Conservation (phyloP, 1,284 basidiomycete genomes). For the Megacollybia platyphylla region DNA sequence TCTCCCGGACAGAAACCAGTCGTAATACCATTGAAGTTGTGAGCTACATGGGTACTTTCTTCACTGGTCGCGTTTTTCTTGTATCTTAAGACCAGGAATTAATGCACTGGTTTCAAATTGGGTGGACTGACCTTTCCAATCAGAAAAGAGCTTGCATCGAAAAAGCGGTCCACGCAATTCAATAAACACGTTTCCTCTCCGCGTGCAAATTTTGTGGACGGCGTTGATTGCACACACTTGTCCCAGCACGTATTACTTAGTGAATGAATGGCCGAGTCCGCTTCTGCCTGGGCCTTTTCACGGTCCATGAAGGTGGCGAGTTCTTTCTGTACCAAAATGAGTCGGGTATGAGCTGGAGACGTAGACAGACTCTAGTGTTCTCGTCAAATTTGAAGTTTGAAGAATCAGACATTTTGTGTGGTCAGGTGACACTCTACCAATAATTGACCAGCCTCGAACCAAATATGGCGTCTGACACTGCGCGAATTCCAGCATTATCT, state of each 20-base stretch:
- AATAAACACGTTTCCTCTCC: slow-evolving; percentile 76
- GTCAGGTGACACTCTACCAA: neutral
- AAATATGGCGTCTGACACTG: neutral
- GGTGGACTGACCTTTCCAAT: slow-evolving; percentile 52
- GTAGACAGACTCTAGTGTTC: slow-evolving; percentile 50
- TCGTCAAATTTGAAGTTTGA: slow-evolving; percentile 52
- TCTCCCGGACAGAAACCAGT: slow-evolving; percentile 16
- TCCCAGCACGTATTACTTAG: slow-evolving; percentile 81
- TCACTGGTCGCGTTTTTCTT: slow-evolving; percentile 62
- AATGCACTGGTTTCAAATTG: slow-evolving; percentile 9
- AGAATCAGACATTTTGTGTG: neutral
- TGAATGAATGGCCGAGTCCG: slow-evolving; percentile 60
- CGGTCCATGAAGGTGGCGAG: slow-evolving; percentile 75
- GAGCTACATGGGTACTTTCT: slow-evolving; percentile 36
- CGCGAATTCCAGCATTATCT: neutral
- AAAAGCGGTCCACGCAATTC: slow-evolving; percentile 91
- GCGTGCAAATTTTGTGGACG: slow-evolving; percentile 76
- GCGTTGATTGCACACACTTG: slow-evolving; percentile 84
- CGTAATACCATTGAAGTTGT: slow-evolving; percentile 49
- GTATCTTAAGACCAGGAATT: slow-evolving; percentile 33
- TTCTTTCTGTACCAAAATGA: slow-evolving; percentile 52
- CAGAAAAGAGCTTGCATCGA: slow-evolving; percentile 85
- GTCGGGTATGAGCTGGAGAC: neutral
- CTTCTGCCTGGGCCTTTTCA: slow-evolving; percentile 67
- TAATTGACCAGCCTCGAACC: too few relatives aligned